Conservation (phyloP, 2,329 filamentous ascomycete species). For the Stachybotrys elegans region DNA sequence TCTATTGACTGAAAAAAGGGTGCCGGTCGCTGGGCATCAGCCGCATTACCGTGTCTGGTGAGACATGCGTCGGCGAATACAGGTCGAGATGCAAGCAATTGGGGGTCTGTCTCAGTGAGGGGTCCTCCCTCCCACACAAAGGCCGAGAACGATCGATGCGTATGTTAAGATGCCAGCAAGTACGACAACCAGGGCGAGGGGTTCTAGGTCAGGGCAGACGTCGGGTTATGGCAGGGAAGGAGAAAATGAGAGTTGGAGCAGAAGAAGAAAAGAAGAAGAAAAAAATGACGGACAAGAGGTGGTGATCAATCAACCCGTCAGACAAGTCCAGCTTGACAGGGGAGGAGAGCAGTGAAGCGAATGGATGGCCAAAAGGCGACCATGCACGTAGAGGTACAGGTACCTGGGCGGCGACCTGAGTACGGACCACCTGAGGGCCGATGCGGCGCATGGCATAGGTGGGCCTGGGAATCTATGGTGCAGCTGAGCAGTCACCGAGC, state of each 20-base stretch:
- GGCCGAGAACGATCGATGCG: neutral
- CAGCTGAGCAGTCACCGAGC: neutral
- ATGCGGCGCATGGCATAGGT: neutral
- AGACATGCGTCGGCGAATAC: constrained; percentile 2
- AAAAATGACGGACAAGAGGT: neutral
- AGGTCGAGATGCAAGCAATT: neutral
- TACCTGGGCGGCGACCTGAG: too few species aligned
- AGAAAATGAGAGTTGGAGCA: neutral
- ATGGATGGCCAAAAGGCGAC: too few species aligned
- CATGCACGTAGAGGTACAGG: too few species aligned
- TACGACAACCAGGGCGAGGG: too few species aligned
- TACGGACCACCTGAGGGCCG: neutral
- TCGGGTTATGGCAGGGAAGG: neutral
- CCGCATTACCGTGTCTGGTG: neutral
- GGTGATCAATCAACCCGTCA: too few species aligned
- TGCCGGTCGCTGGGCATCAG: neutral
- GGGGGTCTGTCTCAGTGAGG: neutral
- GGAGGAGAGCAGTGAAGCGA: too few species aligned
- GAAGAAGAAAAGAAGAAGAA: neutral
- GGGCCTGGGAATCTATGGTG: neutral
- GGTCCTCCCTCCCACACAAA: neutral
- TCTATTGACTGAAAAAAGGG: too few species aligned
- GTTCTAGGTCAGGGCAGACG: too few species aligned
- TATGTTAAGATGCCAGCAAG: too few species aligned
- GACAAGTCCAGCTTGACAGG: too few species aligned